phyloP scores from a whole-genome alignment of 768 basidiomycete species.

The Suillus spraguei region DNA sequence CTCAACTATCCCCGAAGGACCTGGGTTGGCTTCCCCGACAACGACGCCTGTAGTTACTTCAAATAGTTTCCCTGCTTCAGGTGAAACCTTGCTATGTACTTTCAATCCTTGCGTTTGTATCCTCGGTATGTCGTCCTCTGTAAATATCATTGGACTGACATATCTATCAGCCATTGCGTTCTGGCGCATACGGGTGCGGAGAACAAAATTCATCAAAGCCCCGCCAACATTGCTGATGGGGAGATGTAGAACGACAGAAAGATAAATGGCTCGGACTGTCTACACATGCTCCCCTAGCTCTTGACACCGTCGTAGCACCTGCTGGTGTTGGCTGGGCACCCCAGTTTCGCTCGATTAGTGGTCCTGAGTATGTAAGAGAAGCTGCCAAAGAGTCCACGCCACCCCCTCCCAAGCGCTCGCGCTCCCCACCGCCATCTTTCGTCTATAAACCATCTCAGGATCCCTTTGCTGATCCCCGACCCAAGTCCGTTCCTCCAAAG shows the following conservation, averaged over 20 bases:
- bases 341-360: conserved; percentile 35
- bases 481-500: conserved; percentile 22
- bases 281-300: conserved; percentile 19
- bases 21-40: conserved; percentile 13
- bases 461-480: conserved; percentile 13
- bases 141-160: conserved; percentile 2
- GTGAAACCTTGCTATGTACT: conserved; percentile 16
- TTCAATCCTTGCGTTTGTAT: conserved; percentile 22
- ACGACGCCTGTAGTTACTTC: conserved; percentile 13
- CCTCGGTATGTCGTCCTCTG: conserved; percentile 27
- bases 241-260: conserved; percentile 20
- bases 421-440: conserved; percentile 22
- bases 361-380: conserved; percentile 56
- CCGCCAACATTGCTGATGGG: conserved; percentile 9
- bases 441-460: conserved; percentile 6
- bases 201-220: not conserved
- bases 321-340: conserved; percentile 32
- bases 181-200: conserved; percentile 18
- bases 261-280: conserved; percentile 13
- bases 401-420: conserved; percentile 19
- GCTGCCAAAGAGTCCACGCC: conserved; percentile 24
- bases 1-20: conserved; percentile 11
- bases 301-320: conserved; percentile 29
- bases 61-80: conserved; percentile 1
- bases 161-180: conserved; percentile 15